Evolutionary conservation across 768 basidiomycete genomes (phyloP), one percentile per base, ranked within the genome.

Genomic region (Rhizopogon vulgaris): DNA sequence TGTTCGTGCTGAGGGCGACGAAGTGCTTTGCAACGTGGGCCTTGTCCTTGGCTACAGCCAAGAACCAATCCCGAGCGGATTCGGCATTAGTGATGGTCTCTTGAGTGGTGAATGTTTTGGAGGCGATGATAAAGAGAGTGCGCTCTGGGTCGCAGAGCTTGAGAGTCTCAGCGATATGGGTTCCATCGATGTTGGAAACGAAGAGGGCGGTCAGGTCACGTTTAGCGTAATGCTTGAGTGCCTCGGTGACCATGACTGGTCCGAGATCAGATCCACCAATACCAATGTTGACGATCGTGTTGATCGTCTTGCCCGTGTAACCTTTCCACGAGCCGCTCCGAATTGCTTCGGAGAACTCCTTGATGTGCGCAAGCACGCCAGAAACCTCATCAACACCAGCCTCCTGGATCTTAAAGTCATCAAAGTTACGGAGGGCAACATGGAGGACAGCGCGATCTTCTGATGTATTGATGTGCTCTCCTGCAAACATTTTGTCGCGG

Each of bases 51-150:
- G 96, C 94, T 5, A 73, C 69, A 17, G 73, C 64, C 49, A 98
- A 77, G 87, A 99, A 99, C 96, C 96, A 99, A 45, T 84, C 84
- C 39, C 90, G 81, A 11, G 96, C 96, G 41, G 82, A 87, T 70
- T 90, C 89, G 37, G 96, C 96, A 67, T 99, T 99, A 57, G 96
- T 98, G 74, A 98, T 97, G 15, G 95, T 98, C 78, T 99, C 96
- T 73, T 99, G 95, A 8, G 96, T 99, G 17, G 96, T 99, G 70
- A 98, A 99, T 2, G 96, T 98, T 80, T 99, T 98, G 69, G 83
- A 86, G n/a, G 95, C 95, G 62, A 98, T 87, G 73, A 98, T 95
- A 78, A 98, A 98, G 53, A 99, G 74, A 3, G 96, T 97, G 25
- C 84, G 84, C 70, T 98, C 94, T 1, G 91, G 87, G 68, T 98